Evolutionary conservation across 75 land plant species (phyloP).

Genomic region (Larix kaempferi): DNA sequence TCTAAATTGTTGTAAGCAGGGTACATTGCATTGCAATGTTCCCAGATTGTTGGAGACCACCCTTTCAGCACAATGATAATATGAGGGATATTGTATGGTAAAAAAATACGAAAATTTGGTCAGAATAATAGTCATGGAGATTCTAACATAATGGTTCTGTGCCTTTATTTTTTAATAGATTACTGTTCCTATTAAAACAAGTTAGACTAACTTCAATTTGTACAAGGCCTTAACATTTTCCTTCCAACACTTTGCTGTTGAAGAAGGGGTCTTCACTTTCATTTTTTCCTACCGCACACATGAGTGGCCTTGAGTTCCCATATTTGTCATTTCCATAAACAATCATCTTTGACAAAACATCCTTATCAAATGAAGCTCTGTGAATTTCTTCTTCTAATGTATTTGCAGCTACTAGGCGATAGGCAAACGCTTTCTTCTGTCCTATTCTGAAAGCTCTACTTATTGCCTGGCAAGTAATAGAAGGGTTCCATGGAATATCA

Average conservation of each 20-base stretch:
- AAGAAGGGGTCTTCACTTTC: conserved; percentile 42
- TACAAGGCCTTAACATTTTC: neutral
- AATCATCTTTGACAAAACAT: conserved; percentile 67
- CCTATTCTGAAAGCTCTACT: conserved; percentile 93
- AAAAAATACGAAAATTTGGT: no score
- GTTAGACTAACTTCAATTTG: no score
- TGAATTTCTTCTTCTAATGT: conserved; percentile 77
- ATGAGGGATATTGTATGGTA: no score
- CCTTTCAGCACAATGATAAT: no score
- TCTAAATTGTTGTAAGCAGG: no score
- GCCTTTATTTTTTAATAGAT: no score
- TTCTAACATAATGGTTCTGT: no score
- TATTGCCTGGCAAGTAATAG: conserved; percentile 82
- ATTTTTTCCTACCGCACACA: conserved; percentile 31
- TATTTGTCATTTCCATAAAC: conserved; percentile 50
- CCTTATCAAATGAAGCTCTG: conserved; percentile 61
- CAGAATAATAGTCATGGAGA: no score
- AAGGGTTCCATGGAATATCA: conserved; percentile 83
- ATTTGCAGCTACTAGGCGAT: conserved; percentile 68
- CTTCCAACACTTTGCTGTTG: conserved; percentile 26
- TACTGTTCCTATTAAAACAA: no score
- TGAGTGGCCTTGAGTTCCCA: conserved; percentile 18
- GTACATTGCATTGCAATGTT: no score
- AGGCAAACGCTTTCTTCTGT: conserved; percentile 62
- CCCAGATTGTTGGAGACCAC: no score